Evolutionary conservation across 768 basidiomycete species (phyloP), one percentile per base, ranked within the genome.

Genomic region (Rhizopogon salebrosus): DNA sequence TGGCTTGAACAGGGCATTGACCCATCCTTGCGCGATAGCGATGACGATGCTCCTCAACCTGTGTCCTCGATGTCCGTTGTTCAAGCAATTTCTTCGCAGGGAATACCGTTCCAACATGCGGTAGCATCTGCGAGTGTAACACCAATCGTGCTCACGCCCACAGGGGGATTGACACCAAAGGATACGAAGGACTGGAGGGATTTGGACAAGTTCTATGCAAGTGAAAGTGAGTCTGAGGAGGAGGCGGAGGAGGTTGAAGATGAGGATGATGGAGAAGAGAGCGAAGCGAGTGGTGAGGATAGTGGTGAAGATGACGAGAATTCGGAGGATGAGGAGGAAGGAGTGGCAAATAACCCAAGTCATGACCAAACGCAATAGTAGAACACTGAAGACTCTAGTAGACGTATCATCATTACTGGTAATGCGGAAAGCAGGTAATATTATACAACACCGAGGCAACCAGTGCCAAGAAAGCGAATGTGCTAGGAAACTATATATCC

Each of bases 1-100:
- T 97, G 95, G 95, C 75, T 89, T 5, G 92, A 95, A 66, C 76
- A 81, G 51, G 93, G 92, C 0, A 90, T 90, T 4, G 90, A 93
- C 58, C 71, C 89, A 1, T 75, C 79, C 0, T 69, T 98, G 52
- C 79, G 95, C 53, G 87, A 92, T 55, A 74, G 72, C 18, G 80
- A 78, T 41, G 84, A 86, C 9, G 86, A 87, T 52, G 58, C 58
- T 1, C 63, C 67, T 18, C 45, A 46, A 46, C 29, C 10, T 23
- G 20, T n/a, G 7, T n/a, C 31, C 9, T 46, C 22, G 9, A 22
- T 16, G 14, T 26, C 43, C 3, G 8, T 14, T 7, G 22, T 16
- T 34, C 69, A 70, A 31, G 75, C 77, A 2, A 69, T 80, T 40
- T 75, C 74, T n/a, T 58, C 79, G 64, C 42, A 62, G 31, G 62